Base-by-base conservation (phyloP, 2,329 filamentous ascomycete species). In the Epichloe baconii region DNA sequence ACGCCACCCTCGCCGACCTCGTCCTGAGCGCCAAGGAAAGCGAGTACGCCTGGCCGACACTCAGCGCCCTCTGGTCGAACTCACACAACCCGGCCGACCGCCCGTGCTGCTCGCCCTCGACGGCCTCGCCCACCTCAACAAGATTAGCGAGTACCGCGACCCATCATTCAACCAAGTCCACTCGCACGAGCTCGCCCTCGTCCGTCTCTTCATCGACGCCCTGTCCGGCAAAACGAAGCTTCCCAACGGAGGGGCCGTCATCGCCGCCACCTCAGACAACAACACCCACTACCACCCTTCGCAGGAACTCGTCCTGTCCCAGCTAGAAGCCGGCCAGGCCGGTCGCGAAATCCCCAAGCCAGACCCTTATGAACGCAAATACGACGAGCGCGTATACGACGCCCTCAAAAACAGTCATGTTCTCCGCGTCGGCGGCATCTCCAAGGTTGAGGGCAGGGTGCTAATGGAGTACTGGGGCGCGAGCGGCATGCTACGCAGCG, bases 391-490 rank as follows among this genome's bases (percentile, higher is more conserved):
- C 41, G 74, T 77, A 43, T 77, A 78, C 56, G 72, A 73, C 21
- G 69, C 69, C 2, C 67, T 84, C 49, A 66, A 72, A 55, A 71
- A 71, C 44, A 71, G 76, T 41, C 65, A 70, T 53, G 69, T 81
- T 2, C 56, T 82, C 49, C 75, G 78, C 19, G 63, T 95, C 19
- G 74, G 77, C 42, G 85, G 87, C 8, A 61, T 96, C 57, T 83
- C 73, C 59, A 86, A 83, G 68, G 69, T 76, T 2, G 91, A 97
- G 69, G 82, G 87, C 11, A 79, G 84, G 53, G 77, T 81, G 1
- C 73, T 95, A 59, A 84, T 97, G 81, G 89, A 96, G 71, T 97
- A 96, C 71, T 97, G 91, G 75, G 89, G 88, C 5, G 81, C 80
- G 37, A 94, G 88, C 66, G 93, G 91, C 12, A 74, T 95, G 64